Evolutionary conservation across 495 filamentous ascomycete genomes (phyloP).

Genomic region (Evansstolkia leycettana): DNA sequence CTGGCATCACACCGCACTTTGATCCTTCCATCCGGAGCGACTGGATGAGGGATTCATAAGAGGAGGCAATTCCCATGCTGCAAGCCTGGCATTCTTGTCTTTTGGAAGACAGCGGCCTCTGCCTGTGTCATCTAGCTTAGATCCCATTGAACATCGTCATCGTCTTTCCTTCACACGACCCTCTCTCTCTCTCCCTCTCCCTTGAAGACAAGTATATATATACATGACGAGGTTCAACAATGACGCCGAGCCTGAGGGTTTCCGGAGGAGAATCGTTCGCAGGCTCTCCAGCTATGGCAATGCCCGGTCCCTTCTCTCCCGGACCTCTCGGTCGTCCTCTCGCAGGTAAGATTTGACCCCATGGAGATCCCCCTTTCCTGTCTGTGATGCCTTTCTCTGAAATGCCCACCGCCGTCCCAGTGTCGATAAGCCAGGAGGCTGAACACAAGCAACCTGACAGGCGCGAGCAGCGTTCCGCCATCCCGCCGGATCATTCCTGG

Average conservation of each 20-base stretch:
- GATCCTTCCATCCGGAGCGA: not conserved
- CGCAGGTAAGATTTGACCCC: slow-evolving; percentile 16
- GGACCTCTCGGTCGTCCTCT: slow-evolving; percentile 14
- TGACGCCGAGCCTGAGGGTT: slow-evolving; percentile 24
- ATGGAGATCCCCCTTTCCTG: slow-evolving; percentile 1
- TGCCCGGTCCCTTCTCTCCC: slow-evolving; percentile 19
- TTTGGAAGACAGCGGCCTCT: too few relatives aligned
- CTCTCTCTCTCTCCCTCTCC: too few relatives aligned
- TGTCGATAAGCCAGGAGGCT: slow-evolving; percentile 14
- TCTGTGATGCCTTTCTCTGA: slow-evolving; percentile 1
- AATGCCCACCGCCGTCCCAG: slow-evolving; percentile 1
- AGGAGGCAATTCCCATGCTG: too few relatives aligned
- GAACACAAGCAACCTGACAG: slow-evolving; percentile 3
- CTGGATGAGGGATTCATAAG: too few relatives aligned
- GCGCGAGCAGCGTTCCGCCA: slow-evolving; percentile 6
- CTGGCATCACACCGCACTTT: slow-evolving; percentile 8
- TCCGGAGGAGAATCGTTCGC: slow-evolving; percentile 27
- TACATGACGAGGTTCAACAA: slow-evolving; percentile 19
- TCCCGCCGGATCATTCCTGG: not conserved
- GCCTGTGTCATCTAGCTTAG: too few relatives aligned
- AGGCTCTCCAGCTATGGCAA: slow-evolving; percentile 22
- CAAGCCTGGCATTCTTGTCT: too few relatives aligned
- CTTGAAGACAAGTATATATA: too few relatives aligned
- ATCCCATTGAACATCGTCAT: too few relatives aligned
- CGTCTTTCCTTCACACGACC: too few relatives aligned